Conservation (phyloP, 176 grass and related monocot species). For the Bolboschoenus planiculmis region DNA sequence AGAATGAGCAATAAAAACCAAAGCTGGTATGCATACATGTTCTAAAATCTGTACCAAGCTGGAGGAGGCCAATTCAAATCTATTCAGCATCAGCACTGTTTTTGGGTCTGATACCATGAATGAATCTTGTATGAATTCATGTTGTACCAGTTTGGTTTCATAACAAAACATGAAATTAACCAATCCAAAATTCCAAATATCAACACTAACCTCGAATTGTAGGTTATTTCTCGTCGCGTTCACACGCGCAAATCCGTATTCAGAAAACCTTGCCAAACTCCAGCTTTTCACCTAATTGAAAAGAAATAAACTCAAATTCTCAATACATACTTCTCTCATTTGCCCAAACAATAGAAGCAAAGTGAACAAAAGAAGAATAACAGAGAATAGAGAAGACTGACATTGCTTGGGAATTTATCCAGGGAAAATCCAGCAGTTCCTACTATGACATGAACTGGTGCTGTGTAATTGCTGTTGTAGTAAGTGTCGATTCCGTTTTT, state of each 20-base stretch:
- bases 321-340: neutral
- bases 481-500: slow-evolving; percentile 59
- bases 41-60: neutral
- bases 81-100: neutral
- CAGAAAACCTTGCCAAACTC: slow-evolving; percentile 62
- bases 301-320: neutral
- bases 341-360: neutral
- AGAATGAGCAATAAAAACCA: neutral
- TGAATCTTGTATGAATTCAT: neutral
- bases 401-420: slow-evolving; percentile 44
- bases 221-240: slow-evolving; percentile 41
- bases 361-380: neutral
- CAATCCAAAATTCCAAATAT: neutral
- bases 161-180: neutral
- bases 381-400: slow-evolving; percentile 31
- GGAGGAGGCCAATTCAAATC: neutral
- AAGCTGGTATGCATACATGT: neutral
- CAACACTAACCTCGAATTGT: slow-evolving; percentile 43
- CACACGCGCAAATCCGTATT: slow-evolving; percentile 61
- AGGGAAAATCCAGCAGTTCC: slow-evolving; percentile 63
- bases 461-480: slow-evolving; percentile 62
- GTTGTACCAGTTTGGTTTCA: neutral
- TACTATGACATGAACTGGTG: slow-evolving; percentile 61
- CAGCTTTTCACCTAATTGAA: slow-evolving; percentile 32
- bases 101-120: neutral